Conservation (phyloP, 148 eudicot species). For the Talinum fruticosum region DNA sequence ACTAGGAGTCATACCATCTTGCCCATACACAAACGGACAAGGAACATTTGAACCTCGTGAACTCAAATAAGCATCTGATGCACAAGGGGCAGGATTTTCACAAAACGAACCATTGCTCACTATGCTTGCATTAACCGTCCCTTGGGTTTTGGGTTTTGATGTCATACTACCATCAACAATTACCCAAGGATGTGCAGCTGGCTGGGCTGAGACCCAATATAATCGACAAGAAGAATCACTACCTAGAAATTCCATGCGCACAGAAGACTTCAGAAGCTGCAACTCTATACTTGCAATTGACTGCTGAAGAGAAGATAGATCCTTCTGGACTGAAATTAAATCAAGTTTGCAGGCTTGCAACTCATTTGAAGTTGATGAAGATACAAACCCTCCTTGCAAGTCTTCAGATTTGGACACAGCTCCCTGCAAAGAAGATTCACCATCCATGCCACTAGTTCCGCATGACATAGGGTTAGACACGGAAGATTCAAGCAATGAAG, state of each 20-base stretch:
- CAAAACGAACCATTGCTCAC: conserved; percentile 8
- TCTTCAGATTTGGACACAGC: conserved; percentile 31
- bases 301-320: conserved; percentile 35
- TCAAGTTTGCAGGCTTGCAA: conserved; percentile 29
- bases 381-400: conserved; percentile 25
- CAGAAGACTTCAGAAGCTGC: conserved; percentile 51
- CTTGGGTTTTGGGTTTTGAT: conserved; percentile 24
- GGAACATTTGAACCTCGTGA: conserved; percentile 35
- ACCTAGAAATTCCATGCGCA: conserved; percentile 62
- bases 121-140: conserved; percentile 9
- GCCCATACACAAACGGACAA: conserved; percentile 33
- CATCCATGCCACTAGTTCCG: conserved; percentile 25
- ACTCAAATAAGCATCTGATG: conserved; percentile 8
- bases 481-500: conserved; percentile 13
- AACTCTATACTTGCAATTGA: conserved; percentile 39
- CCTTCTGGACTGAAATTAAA: conserved; percentile 36
- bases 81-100: conserved; percentile 10
- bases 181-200: conserved; percentile 36
- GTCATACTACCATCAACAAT: conserved; percentile 41
- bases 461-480: conserved; percentile 12
- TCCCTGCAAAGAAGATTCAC: conserved; percentile 33
- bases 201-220: conserved; percentile 52
- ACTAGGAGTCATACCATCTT: conserved; percentile 20
- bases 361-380: conserved; percentile 17
- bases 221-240: conserved; percentile 49